Base-by-base conservation (phyloP, 345 rosid genomes). In the Salix exigua region DNA sequence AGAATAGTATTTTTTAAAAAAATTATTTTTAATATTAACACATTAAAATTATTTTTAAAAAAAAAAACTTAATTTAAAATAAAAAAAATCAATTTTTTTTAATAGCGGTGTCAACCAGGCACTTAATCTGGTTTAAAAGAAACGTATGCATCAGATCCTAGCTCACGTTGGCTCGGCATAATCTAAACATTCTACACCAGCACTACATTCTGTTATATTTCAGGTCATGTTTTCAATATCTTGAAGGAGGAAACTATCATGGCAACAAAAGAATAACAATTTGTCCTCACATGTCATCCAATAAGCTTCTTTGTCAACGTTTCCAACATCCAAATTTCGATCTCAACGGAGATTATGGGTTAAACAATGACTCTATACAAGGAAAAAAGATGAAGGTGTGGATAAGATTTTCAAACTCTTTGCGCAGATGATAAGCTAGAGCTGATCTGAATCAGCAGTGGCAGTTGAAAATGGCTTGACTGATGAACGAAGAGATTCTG, bases 401-500 rank as follows among this genome's bases (percentile, higher is more conserved):
- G 66, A 30, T 50, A 69, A 64, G 50, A 44, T 63, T 69, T 51
- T 53, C 38, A 8, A 67, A 72, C 63, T 55, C 74, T 66, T 68
- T 71, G 64, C 66, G 25, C 37, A 17, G 85, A 50, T 21, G 82
- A 64, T 19, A 80, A 50, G 78, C 70, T 76, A 50, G 51, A 37
- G 81, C 74, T 63, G 58, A 67, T 28, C 83, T 44, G 84, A 73
- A 72, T 79, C 79, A 0, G 82, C 68, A 23, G 86, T 38, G 7
- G 85, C 72, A 62, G 74, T 70, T 13, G 78, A 60, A 73, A 92
- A 90, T 58, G 97, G 95, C 16, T 82, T 79, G 64, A 87, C 70
- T 1, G 87, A 85, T 37, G 88, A 82, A 68, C 74, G 82, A 14
- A 96, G 90, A 74, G 94, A 87, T 74, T 93, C 95, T 1, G 99